phyloP scores from a whole-genome alignment of 73 alveolate species.

The Paramecium tetraurelia region DNA sequence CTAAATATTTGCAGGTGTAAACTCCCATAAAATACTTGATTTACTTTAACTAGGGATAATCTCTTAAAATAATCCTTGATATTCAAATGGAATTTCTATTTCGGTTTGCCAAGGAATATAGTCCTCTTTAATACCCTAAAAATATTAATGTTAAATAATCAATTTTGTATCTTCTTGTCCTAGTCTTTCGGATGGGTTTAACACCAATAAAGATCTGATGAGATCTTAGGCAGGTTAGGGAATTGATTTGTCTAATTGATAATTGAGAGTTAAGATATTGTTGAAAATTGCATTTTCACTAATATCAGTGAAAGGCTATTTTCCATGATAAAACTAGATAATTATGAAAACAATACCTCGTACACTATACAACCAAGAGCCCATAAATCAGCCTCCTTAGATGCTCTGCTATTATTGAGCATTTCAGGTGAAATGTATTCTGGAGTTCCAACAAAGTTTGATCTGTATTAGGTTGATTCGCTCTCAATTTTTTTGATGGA shows the following conservation, averaged over 20 bases:
- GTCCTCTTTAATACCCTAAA: not conserved
- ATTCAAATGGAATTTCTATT: not conserved
- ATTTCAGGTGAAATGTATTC: constrained; percentile 49
- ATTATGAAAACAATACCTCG: not conserved
- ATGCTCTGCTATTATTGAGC: constrained; percentile 28
- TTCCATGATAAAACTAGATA: constrained; percentile 12
- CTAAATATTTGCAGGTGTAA: not conserved
- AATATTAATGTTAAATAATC: not conserved
- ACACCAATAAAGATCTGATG: not conserved
- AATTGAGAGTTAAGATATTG: not conserved
- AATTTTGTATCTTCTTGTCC: not conserved
- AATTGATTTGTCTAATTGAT: not conserved
- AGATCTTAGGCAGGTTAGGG: not conserved
- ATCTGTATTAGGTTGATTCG: not conserved
- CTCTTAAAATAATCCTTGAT: not conserved
- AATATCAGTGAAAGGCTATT: constrained; percentile 17
- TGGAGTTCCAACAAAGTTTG: constrained; percentile 57
- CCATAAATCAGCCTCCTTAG: constrained; percentile 52
- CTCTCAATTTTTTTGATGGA: not conserved
- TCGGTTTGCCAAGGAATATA: constrained; percentile 8
- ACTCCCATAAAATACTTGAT: constrained; percentile 10
- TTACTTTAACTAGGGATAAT: not conserved
- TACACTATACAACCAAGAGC: constrained; percentile 42
- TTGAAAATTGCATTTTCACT: not conserved
- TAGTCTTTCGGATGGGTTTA: not conserved